phyloP scores from a whole-genome alignment of 2,329 filamentous ascomycete species.

The Pyricularia sp. region DNA sequence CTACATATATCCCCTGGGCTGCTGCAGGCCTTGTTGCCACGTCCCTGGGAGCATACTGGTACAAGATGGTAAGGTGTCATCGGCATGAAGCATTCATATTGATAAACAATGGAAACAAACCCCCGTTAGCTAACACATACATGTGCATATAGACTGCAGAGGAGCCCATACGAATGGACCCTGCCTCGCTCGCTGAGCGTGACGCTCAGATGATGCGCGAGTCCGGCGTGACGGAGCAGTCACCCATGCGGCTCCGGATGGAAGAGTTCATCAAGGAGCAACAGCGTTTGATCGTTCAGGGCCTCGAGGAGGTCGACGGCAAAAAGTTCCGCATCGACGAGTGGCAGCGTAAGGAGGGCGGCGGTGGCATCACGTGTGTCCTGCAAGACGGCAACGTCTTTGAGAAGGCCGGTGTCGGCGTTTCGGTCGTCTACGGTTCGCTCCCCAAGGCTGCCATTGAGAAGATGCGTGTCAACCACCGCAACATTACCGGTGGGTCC shows the following conservation, averaged over 20 bases:
- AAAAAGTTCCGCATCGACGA: constrained; percentile 73
- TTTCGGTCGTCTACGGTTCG: constrained; percentile 87
- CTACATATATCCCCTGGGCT: background rate
- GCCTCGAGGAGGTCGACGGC: constrained; percentile 76
- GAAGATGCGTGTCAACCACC: constrained; percentile 93
- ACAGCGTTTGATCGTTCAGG: constrained; percentile 77
- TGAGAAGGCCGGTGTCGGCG: constrained; percentile 94
- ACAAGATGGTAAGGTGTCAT: background rate
- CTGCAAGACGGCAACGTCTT: constrained; percentile 95
- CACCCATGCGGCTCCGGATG: constrained; percentile 96
- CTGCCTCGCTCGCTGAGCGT: constrained; percentile 70
- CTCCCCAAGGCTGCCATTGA: constrained; percentile 79
- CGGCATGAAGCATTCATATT: background rate
- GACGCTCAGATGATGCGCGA: constrained; percentile 76
- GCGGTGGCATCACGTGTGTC: constrained; percentile 89
- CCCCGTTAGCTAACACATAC: background rate
- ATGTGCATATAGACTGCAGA: constrained; percentile 25
- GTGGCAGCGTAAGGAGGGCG: constrained; percentile 81
- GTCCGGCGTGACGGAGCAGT: constrained; percentile 62
- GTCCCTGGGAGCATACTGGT: background rate
- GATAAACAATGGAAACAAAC: background rate
- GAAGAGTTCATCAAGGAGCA: constrained; percentile 92
- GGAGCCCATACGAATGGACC: constrained; percentile 42
- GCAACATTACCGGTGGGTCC: constrained; percentile 59
- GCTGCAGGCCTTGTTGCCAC: background rate